Base-by-base conservation (phyloP, 352 stramenopile species). In the Aphanomyces stellatus region DNA sequence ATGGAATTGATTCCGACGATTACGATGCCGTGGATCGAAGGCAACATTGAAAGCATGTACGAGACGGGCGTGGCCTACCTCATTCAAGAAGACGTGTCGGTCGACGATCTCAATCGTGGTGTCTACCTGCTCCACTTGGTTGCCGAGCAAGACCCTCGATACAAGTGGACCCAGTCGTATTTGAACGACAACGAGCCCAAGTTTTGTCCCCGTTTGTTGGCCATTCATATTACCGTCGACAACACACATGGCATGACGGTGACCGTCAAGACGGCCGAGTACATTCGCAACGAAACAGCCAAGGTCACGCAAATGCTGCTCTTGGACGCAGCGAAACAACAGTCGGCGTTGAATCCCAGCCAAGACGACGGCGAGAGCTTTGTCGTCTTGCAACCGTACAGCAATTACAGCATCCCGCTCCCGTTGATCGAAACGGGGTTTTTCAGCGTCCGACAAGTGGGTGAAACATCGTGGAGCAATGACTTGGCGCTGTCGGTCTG, bases 131-230 rank as follows among this genome's bases (percentile, higher is more conserved):
- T 95, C 55, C 77, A 76, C 46, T 80, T 82, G 19, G 82, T 93
- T 41, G 83, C 76, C 35, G 74, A 86, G 13, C 65, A 90, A 25
- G 77, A 93, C 53, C 78, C 81, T 24, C 78, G 78, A 30, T 92
- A 92, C 55, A 86, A 93, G 61, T 94, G 87, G 87, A 88, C 93
- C 40, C 79, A 91, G 59, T 91, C 81, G 46, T 95, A 93, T 51
- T 87, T 91, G 48, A 62, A 62, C 0, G 76, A 89, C 49, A 90
- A 83, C 53, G 70, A 80, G 63, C 79, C 80, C 1, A 72, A 77
- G 60, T 93, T 91, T 53, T 69, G 90, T 25, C 87, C 87, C 22
- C 74, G 88, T 6, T 64, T 93, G 15, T 69, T 87, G n/a, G 80
- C 82, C 17, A 66, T 95, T 27, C 65, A 88, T 57, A 82, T 93